Evolutionary conservation across 129 eudicot genomes (phyloP), one percentile per base, ranked within the genome.

Genomic region (Helianthus tuberosus): DNA sequence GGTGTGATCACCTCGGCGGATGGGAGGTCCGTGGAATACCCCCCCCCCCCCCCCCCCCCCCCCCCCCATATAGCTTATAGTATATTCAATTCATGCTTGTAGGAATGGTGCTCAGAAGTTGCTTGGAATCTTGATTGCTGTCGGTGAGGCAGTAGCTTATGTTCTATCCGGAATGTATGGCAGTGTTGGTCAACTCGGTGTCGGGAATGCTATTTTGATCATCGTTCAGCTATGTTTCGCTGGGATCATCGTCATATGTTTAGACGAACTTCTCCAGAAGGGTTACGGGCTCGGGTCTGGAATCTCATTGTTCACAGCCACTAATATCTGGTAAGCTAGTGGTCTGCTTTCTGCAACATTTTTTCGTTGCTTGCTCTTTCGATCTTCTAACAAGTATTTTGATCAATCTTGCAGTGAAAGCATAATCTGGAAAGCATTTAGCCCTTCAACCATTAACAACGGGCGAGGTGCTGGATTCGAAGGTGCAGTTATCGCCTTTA

Each of bases 21-120:
- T n/a, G n/a, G n/a, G n/a, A n/a, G n/a, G n/a, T n/a, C n/a, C n/a
- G n/a, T n/a, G n/a, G n/a, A n/a, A n/a, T n/a, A n/a, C n/a, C n/a
- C n/a, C n/a, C n/a, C n/a, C n/a, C n/a, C n/a, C n/a, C n/a, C n/a
- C n/a, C n/a, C n/a, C n/a, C n/a, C n/a, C n/a, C n/a, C n/a, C n/a
- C n/a, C n/a, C n/a, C n/a, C n/a, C n/a, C n/a, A n/a, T n/a, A n/a
- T 29, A 29, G 35, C 35, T 29, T 29, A 29, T 3, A 29, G 2
- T 29, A 25, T 54, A 54, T 27, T 54, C 17, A 66, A 23, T 29
- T 76, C 8, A 6, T 47, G 54, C 38, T 51, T 70, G 54, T 78
- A 91, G 96, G 78, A 91, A 91, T 81, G 96, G 96, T 41, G 97
- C 89, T 9, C 92, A 88, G 79, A 88, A 88, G 82, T 84, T 88